Evolutionary conservation across 2,329 filamentous ascomycete species (phyloP).

Genomic region (Ophiostoma himal-ulmi): DNA sequence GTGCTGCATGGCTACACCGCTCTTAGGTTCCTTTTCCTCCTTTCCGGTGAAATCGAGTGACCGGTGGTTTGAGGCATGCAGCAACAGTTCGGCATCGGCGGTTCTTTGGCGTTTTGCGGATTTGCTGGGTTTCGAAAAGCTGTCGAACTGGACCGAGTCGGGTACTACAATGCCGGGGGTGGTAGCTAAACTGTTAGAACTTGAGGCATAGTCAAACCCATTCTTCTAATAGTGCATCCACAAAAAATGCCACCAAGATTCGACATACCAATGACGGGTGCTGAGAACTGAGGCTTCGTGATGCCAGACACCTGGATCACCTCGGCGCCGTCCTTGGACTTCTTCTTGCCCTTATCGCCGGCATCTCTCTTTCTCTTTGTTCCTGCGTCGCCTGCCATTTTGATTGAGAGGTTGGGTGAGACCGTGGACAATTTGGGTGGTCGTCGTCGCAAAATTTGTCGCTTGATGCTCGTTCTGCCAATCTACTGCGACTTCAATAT

Average conservation of each 20-base stretch:
- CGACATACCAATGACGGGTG: slow-evolving; percentile 39
- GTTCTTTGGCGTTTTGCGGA: slow-evolving; percentile 30
- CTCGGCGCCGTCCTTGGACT: slow-evolving; percentile 35
- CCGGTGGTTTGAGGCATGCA: slow-evolving; percentile 53
- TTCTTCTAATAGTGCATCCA: neutral
- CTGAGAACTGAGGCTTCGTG: slow-evolving; percentile 41
- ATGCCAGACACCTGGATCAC: slow-evolving; percentile 43
- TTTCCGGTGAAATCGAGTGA: slow-evolving; percentile 56
- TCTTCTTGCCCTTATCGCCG: slow-evolving; percentile 40
- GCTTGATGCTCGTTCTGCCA: slow-evolving; percentile 6
- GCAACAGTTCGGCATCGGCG: slow-evolving; percentile 44
- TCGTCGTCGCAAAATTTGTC: neutral
- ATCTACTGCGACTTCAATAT: neutral
- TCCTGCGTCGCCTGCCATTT: slow-evolving; percentile 19
- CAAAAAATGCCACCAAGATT: neutral
- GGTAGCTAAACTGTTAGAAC: slow-evolving; percentile 33
- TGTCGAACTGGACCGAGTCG: slow-evolving; percentile 40
- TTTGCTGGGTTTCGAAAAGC: slow-evolving; percentile 40
- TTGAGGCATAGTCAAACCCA: neutral
- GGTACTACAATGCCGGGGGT: slow-evolving; percentile 39
- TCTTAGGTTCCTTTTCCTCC: slow-evolving; percentile 42
- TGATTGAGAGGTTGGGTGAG: slow-evolving; percentile 11
- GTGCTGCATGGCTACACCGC: slow-evolving; percentile 49
- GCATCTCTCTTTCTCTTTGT: slow-evolving; percentile 52
- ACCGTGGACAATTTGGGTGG: slow-evolving; percentile 11